phyloP scores from a whole-genome alignment of 2,329 filamentous ascomycete genomes.

The Ophiostoma quercus region DNA sequence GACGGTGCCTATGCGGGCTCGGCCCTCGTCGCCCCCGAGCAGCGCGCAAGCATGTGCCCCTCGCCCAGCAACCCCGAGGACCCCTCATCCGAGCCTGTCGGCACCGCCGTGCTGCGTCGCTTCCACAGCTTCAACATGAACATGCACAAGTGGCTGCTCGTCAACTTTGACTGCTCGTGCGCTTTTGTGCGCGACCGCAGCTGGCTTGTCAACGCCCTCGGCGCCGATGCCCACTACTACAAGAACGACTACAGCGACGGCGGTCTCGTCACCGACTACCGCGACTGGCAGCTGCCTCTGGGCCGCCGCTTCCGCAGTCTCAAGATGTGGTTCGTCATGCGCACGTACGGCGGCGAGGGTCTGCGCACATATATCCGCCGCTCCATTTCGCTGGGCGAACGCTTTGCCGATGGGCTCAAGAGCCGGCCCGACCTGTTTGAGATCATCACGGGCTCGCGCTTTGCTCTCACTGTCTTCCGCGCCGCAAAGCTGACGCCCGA shows the following conservation, averaged over 20 bases:
- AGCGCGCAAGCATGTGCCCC: conserved; percentile 43
- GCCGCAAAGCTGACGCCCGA: conserved; percentile 43
- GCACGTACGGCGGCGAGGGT: conserved; percentile 68
- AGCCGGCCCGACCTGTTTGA: conserved; percentile 56
- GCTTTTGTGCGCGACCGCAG: conserved; percentile 71
- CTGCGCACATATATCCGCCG: conserved; percentile 67
- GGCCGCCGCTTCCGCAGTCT: conserved; percentile 81
- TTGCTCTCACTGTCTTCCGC: conserved; percentile 73
- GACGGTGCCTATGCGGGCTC: conserved; percentile 91
- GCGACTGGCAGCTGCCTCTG: conserved; percentile 95
- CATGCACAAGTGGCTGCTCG: conserved; percentile 95
- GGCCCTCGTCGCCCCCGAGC: conserved; percentile 75
- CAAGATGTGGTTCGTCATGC: conserved; percentile 93
- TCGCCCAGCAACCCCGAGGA: conserved; percentile 14
- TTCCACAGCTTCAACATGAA: conserved; percentile 94
- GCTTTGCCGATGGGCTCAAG: conserved; percentile 58
- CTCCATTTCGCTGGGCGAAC: conserved; percentile 63
- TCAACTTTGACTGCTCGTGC: conserved; percentile 82
- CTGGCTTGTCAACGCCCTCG: conserved; percentile 74
- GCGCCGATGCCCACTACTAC: conserved; percentile 61
- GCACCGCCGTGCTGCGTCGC: conserved; percentile 52
- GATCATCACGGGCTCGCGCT: conserved; percentile 67
- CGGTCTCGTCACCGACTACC: conserved; percentile 86
- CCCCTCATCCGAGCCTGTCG: conserved; percentile 18
- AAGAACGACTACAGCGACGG: conserved; percentile 74